Evolutionary conservation across 2,329 filamentous ascomycete genomes (phyloP).

Genomic region (Fusarium ambrosium): DNA sequence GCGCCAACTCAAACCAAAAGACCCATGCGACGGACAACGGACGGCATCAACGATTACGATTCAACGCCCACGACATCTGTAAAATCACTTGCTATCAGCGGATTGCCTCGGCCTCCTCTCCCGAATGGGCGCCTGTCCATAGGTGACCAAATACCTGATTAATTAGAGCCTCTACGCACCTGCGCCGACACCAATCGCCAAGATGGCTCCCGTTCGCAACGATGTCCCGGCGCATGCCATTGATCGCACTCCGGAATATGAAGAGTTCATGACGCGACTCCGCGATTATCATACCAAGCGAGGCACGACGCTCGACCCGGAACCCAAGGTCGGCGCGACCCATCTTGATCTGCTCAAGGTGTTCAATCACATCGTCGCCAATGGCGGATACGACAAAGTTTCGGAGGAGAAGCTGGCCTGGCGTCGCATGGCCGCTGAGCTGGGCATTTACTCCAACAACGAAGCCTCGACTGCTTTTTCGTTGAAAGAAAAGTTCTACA

Average conservation of each 20-base stretch:
- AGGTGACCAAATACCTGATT: conserved; percentile 13
- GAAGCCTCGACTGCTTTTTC: conserved; percentile 87
- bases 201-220: conserved; percentile 53
- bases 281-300: conserved; percentile 81
- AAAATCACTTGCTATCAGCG: conserved; percentile 8
- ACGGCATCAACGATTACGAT: conserved; percentile 34
- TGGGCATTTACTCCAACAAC: conserved; percentile 80
- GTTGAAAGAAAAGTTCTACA: conserved; percentile 90
- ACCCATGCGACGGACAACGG: conserved; percentile 37
- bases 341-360: conserved; percentile 83
- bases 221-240: conserved; percentile 61
- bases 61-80: conserved; percentile 20
- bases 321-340: conserved; percentile 83
- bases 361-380: conserved; percentile 80
- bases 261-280: conserved; percentile 82
- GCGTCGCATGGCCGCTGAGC: conserved; percentile 82
- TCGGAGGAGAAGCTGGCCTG: conserved; percentile 88
- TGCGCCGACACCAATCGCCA: conserved; percentile 25
- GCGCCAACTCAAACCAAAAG: conserved; percentile 31
- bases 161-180: conserved; percentile 12
- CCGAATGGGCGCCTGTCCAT: conserved; percentile 15
- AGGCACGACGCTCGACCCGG: conserved; percentile 82
- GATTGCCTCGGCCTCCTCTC: neutral
- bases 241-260: conserved; percentile 77
- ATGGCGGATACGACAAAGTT: conserved; percentile 89